phyloP scores from a whole-genome alignment of 805 yeast genomes.

The Starmerella gropengiesseri region DNA sequence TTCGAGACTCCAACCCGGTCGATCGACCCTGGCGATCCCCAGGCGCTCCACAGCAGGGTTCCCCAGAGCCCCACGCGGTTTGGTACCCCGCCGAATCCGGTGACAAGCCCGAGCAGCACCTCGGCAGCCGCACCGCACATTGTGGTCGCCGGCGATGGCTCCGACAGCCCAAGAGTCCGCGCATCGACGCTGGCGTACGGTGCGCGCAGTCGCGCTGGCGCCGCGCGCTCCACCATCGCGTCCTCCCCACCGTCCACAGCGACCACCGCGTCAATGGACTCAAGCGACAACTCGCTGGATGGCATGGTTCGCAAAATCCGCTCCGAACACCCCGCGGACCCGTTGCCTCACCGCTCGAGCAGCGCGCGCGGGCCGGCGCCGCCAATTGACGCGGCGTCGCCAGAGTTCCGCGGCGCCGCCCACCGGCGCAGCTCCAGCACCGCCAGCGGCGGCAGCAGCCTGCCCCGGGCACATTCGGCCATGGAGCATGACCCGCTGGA shows the following conservation, averaged over 20 bases:
- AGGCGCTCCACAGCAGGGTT: not conserved
- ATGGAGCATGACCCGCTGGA: too few species aligned
- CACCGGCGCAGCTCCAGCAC: too few species aligned
- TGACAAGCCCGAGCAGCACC: not conserved
- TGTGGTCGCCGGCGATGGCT: not conserved
- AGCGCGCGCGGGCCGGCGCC: too few species aligned
- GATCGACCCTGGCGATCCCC: too few species aligned
- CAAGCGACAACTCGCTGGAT: not conserved
- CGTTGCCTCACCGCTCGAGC: too few species aligned
- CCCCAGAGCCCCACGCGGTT: constrained; percentile 1
- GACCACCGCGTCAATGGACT: not conserved
- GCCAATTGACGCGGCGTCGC: too few species aligned
- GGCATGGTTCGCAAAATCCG: too few species aligned
- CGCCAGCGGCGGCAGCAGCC: too few species aligned
- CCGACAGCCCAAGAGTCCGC: constrained; percentile 14
- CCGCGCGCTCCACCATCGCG: constrained; percentile 4
- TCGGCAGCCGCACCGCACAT: constrained; percentile 16
- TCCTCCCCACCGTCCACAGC: not conserved
- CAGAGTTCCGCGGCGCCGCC: too few species aligned
- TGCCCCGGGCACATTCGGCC: too few species aligned
- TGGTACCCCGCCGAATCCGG: not conserved
- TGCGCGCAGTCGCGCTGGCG: constrained; percentile 2
- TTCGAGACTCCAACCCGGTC: not conserved
- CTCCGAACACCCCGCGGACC: too few species aligned
- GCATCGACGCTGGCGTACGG: constrained; percentile 22